Percentiles rank a stretch among this genome's conserved stretches.
phyloP scores from a whole-genome alignment of 164 flowering plant genomes.

The Dillenia turbinata region DNA sequence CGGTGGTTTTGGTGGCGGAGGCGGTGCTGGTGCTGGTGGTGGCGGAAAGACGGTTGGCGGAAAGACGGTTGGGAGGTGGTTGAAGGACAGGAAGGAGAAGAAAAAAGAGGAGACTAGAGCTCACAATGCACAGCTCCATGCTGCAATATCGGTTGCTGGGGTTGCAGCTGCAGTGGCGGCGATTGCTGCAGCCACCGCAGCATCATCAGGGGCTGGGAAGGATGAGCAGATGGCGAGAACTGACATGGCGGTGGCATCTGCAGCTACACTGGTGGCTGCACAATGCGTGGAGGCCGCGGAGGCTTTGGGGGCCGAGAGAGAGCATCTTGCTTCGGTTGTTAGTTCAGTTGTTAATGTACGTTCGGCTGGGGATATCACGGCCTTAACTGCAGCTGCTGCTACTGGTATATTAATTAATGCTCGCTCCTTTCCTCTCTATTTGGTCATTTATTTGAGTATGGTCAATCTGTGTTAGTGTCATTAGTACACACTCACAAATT shows the following conservation, averaged over 20 bases:
- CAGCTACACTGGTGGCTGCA: conserved; percentile 91
- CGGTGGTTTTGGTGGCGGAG: conserved; percentile 11
- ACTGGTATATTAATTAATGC: conserved; percentile 50
- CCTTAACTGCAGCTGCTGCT: conserved; percentile 93
- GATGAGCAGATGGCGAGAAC: conserved; percentile 85
- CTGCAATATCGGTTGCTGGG: conserved; percentile 90
- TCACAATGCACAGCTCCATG: conserved; percentile 90
- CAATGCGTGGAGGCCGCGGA: conserved; percentile 98
- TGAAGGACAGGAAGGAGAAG: conserved; percentile 91
- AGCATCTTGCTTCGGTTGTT: conserved; percentile 75
- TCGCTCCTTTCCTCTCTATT: not conserved
- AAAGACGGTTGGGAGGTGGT: conserved; percentile 88
- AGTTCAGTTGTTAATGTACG: conserved; percentile 91
- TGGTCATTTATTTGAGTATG: not conserved
- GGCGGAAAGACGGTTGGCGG: conserved; percentile 69
- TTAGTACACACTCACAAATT: too few relatives aligned
- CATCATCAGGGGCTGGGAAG: conserved; percentile 57
- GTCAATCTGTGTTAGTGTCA: not conserved
- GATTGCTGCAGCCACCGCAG: conserved; percentile 88
- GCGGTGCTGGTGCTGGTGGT: conserved; percentile 17
- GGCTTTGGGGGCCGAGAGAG: conserved; percentile 92
- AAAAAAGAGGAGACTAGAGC: conserved; percentile 89
- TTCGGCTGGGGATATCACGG: conserved; percentile 87
- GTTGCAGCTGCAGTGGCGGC: conserved; percentile 95
- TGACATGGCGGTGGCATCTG: conserved; percentile 92